A percentile compares a stretch with the other conserved stretches of the same genome.
These are phyloP conservation scores for Allium sativum DNA, from an alignment of 106 monocot species.

Conservation along the genomic window DNA sequence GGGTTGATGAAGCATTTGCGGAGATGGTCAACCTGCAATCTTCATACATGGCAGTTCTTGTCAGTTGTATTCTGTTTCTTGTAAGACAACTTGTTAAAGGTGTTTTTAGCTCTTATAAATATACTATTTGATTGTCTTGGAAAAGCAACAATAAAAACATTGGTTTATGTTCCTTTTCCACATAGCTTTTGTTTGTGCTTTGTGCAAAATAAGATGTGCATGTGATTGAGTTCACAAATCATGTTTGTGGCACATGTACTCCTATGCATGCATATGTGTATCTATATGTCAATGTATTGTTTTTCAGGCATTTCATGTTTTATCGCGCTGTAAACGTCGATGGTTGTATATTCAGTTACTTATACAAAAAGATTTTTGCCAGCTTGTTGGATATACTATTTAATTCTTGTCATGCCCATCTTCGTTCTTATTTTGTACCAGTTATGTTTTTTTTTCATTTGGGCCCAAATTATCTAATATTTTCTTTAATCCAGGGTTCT, in stretches of 20 bases:
- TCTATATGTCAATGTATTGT: not conserved
- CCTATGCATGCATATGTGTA: not conserved
- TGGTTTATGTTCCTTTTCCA: constrained; percentile 1
- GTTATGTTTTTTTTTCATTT: not conserved
- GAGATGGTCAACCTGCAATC: constrained; percentile 33
- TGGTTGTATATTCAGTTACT: too few species aligned
- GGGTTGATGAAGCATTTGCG: constrained; percentile 29
- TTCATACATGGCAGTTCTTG: constrained; percentile 41
- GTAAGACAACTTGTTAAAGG: constrained; percentile 84
- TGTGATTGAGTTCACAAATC: not conserved
- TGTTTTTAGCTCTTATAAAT: constrained; percentile 57
- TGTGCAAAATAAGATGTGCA: not conserved
- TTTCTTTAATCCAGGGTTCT: constrained; percentile 84
- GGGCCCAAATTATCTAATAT: constrained; percentile 52
- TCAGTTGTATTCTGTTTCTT: constrained; percentile 86
- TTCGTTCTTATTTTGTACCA: too few species aligned
- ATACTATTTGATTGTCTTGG: constrained; percentile 24
- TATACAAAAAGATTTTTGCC: too few species aligned
- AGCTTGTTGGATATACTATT: too few species aligned
- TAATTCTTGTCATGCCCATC: too few species aligned
- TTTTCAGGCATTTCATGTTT: not conserved
- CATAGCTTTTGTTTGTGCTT: not conserved
- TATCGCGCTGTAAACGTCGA: too few species aligned
- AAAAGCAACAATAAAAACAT: constrained; percentile 9
- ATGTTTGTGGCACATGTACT: not conserved